These are phyloP conservation scores for Boletus sensibilis DNA, from an alignment of 768 basidiomycete species.

Conservation along the genomic window DNA sequence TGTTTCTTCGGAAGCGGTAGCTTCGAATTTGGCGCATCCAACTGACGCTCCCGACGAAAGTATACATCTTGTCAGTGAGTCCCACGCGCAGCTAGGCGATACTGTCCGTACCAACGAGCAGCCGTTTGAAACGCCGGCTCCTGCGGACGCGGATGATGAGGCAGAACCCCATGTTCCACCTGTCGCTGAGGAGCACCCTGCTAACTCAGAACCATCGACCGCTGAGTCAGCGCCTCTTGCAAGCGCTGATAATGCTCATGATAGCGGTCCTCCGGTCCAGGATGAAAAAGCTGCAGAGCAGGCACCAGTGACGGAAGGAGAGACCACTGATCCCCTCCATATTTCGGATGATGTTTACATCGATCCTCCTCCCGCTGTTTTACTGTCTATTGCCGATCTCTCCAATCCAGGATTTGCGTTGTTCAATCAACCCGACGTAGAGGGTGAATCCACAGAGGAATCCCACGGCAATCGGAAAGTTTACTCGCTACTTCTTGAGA, in stretches of 20 bases:
- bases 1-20: conserved; percentile 5
- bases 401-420: conserved; percentile 45
- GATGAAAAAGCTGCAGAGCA: conserved; percentile 17
- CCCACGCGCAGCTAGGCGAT: conserved; percentile 15
- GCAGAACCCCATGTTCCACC: conserved; percentile 1
- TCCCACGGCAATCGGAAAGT: conserved; percentile 17
- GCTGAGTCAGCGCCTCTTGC: conserved; percentile 11
- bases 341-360: conserved; percentile 69
- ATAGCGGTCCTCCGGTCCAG: neutral
- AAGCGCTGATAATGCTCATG: conserved; percentile 6
- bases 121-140: conserved; percentile 4
- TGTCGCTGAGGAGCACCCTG: conserved; percentile 2
- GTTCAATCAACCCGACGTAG: conserved; percentile 52
- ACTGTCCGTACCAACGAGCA: conserved; percentile 1
- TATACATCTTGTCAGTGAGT: conserved; percentile 19
- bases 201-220: conserved; percentile 1
- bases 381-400: conserved; percentile 45
- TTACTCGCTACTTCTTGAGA: conserved; percentile 53
- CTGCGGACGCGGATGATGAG: conserved; percentile 4
- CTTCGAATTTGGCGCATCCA: conserved; percentile 5
- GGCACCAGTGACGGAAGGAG: conserved; percentile 10
- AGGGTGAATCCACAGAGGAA: conserved; percentile 19
- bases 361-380: conserved; percentile 70
- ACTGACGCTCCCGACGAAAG: conserved; percentile 6
- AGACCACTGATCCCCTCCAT: conserved; percentile 47